A percentile compares a stretch with the other conserved stretches of the same genome.
Conservation (phyloP, 768 basidiomycete genomes). For the Mycena amicta region DNA sequence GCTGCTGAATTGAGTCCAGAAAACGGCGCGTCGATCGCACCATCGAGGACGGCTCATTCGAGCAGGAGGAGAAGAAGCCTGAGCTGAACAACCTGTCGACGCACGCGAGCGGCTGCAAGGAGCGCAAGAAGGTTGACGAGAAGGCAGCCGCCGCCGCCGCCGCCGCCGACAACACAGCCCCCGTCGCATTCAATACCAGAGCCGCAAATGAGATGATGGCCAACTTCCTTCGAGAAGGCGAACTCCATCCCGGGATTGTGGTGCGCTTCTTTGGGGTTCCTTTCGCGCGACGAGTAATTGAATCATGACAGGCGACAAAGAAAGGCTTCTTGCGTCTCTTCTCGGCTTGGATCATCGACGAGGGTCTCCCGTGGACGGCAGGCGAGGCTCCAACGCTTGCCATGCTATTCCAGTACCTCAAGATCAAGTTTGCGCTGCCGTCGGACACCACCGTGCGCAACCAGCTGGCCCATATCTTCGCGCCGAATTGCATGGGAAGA, state of each 20-base stretch:
- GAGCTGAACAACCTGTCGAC: neutral
- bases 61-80: conserved; percentile 1
- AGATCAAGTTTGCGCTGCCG: conserved; percentile 23
- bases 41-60: neutral
- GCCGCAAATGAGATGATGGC: conserved; percentile 20
- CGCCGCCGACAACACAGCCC: neutral
- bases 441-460: conserved; percentile 31
- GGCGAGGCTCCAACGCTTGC: conserved; percentile 22
- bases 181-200: neutral
- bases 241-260: conserved; percentile 21
- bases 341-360: conserved; percentile 29
- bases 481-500: conserved; percentile 4
- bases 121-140: neutral
- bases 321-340: conserved; percentile 20
- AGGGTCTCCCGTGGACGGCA: conserved; percentile 29
- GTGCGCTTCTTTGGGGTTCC: neutral
- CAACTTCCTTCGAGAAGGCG: conserved; percentile 17
- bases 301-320: conserved; percentile 9
- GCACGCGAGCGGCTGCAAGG: neutral
- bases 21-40: neutral
- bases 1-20: neutral
- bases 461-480: conserved; percentile 13
- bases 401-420: conserved; percentile 21
- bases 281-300: neutral
- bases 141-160: neutral